Conservation (phyloP, 208 protist species). For the Leishmania turanica region DNA sequence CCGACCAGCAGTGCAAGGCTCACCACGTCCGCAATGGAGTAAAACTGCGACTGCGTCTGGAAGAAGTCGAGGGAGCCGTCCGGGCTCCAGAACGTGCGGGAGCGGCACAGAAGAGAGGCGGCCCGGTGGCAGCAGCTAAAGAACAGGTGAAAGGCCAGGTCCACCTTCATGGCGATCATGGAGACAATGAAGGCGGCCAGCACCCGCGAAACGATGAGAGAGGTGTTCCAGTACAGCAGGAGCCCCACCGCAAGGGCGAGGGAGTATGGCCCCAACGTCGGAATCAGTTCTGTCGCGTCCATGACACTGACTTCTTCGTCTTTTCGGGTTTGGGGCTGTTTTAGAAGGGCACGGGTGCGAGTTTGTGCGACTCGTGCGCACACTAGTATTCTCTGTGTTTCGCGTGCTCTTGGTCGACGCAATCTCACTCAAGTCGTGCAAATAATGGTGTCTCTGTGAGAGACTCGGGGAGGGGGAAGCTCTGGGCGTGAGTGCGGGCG, state of each 20-base stretch:
- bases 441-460: background rate
- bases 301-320: constrained; percentile 5
- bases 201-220: constrained; percentile 26
- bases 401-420: background rate
- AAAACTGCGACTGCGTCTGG: constrained; percentile 25
- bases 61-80: constrained; percentile 19
- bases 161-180: constrained; percentile 26
- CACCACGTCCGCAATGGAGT: constrained; percentile 21
- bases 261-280: constrained; percentile 22
- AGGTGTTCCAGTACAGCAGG: constrained; percentile 66
- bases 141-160: constrained; percentile 24
- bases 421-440: background rate
- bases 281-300: constrained; percentile 8
- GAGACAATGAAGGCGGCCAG: constrained; percentile 29
- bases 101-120: constrained; percentile 6
- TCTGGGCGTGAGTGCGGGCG: background rate
- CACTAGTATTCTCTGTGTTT: background rate
- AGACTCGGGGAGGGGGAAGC: background rate
- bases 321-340: background rate
- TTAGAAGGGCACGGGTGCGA: background rate
- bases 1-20: constrained; percentile 34
- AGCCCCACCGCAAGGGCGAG: constrained; percentile 19
- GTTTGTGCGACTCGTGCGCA: background rate
- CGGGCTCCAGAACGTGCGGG: constrained; percentile 12
- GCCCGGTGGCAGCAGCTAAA: constrained; percentile 21